Evolutionary conservation across 1,284 basidiomycete genomes (phyloP), one percentile per base, ranked within the genome.

Genomic region (Trametes sp.): DNA sequence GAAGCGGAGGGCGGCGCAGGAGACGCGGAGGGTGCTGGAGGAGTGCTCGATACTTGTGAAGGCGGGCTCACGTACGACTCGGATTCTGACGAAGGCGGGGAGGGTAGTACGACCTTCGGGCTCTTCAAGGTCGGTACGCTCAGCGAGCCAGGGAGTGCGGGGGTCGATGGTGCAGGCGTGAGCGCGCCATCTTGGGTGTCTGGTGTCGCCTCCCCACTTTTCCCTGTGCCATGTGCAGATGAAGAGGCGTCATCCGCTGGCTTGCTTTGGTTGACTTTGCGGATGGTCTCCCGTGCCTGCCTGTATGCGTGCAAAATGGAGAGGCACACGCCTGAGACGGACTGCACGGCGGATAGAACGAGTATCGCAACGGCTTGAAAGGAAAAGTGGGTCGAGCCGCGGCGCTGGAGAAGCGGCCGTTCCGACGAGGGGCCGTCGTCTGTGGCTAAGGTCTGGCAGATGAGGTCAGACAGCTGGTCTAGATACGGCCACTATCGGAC

Each of bases 301-400:
- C 87, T 90, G 77, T 92, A 92, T 21, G 86, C 78, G 44, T 90
- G 80, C 36, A 91, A 86, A 44, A 92, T 77, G 42, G 84, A 80
- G 9, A 93, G 84, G 67, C 87, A 88, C 29, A 80, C 76, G 14
- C 88, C 86, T 1, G 92, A 93, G 29, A 93, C 76, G 4, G 83
- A 81, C 68, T 93, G 92, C 19, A 94, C 80, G 23, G 86, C 81
- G 10, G 92, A 93, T 35, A 94, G 85, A 38, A 91, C 74, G 63
- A 88, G 73, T 29, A 94, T 83, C 57, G 90, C 78, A 41, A 90
- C 70, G 44, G 79, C 81, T 57, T 90, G 88, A 65, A 89, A 82
- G 2, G 88, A 86, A 62, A 81, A 80, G 51, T 74, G 63, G 49
- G 52, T 72, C 44, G 60, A 74, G 38, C 61, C 36, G 4, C 62